phyloP scores from a whole-genome alignment of 148 eudicot genomes.

The Fagopyrum homotropicum region DNA sequence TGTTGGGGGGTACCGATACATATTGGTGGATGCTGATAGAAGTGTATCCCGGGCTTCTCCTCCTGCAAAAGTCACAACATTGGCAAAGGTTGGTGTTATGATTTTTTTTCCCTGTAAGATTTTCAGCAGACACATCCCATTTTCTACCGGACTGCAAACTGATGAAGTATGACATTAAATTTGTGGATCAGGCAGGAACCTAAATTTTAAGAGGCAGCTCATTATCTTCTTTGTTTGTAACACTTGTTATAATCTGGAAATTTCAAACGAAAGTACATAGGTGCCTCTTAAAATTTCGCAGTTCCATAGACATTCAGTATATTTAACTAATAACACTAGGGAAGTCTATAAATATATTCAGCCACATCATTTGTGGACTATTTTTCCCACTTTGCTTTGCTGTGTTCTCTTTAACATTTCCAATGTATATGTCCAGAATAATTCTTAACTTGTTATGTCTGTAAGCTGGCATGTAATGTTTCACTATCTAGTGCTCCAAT shows the following conservation, averaged over 20 bases:
- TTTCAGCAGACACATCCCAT: not conserved
- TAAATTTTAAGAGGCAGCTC: too few species aligned
- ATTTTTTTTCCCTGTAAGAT: not conserved
- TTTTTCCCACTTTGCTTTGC: not conserved
- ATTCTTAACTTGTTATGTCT: not conserved
- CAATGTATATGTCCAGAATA: not conserved
- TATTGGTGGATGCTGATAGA: slow-evolving; percentile 82
- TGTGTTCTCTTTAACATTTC: not conserved
- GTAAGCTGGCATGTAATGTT: not conserved
- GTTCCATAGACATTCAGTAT: too few species aligned
- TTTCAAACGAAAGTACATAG: too few species aligned
- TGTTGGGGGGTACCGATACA: slow-evolving; percentile 84
- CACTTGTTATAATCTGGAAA: too few species aligned
- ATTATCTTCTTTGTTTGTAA: too few species aligned
- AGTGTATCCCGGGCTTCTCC: slow-evolving; percentile 85
- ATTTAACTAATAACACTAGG: too few species aligned
- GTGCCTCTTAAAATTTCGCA: too few species aligned
- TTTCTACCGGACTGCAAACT: too few species aligned
- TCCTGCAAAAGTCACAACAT: slow-evolving; percentile 70
- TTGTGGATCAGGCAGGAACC: too few species aligned
- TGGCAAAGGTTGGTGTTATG: slow-evolving; percentile 57
- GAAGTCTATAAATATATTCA: not conserved
- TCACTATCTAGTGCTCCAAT: not conserved
- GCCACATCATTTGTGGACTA: not conserved
- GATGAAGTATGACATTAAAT: too few species aligned